These are phyloP conservation scores for Peronospora farinosa DNA, from an alignment of 352 stramenopile genomes.

Conservation along the genomic window DNA sequence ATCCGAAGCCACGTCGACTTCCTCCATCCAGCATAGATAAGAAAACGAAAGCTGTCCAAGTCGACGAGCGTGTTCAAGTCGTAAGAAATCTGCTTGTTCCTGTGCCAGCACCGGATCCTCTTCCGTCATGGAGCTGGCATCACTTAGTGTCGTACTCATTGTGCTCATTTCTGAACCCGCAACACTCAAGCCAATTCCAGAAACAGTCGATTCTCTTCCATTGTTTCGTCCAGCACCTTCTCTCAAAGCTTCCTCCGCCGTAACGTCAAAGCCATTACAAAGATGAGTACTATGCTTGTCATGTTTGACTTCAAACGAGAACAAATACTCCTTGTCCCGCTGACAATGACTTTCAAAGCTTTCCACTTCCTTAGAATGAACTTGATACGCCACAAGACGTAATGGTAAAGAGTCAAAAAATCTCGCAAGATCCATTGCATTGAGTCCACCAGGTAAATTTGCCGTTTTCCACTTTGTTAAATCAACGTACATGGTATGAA, in stretches of 20 bases:
- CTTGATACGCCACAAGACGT: constrained; percentile 69
- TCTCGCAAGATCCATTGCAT: constrained; percentile 63
- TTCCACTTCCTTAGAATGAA: constrained; percentile 7
- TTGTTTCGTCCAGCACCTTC: constrained; percentile 4
- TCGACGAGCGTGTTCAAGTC: constrained; percentile 39
- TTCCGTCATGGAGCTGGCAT: constrained; percentile 45
- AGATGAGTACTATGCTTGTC: constrained; percentile 21
- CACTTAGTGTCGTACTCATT: constrained; percentile 48
- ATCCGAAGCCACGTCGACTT: constrained; percentile 53
- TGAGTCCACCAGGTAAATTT: constrained; percentile 64
- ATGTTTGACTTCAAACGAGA: constrained; percentile 72
- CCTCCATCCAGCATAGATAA: constrained; percentile 71
- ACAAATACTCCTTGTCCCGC: constrained; percentile 65
- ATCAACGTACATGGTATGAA: constrained; percentile 87
- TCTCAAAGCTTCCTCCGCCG: constrained; percentile 8
- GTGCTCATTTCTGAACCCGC: constrained; percentile 39
- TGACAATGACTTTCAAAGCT: constrained; percentile 41
- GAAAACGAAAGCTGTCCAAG: constrained; percentile 39
- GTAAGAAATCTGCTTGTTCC: constrained; percentile 35
- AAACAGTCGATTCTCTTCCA: constrained; percentile 11
- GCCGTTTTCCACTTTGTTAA: constrained; percentile 71
- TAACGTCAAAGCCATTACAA: constrained; percentile 5
- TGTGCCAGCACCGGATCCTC: constrained; percentile 25
- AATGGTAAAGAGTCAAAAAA: constrained; percentile 77
- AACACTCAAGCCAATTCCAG: constrained; percentile 21